Conservation (phyloP, 2,329 filamentous ascomycete species). For the Pyricularia grisea region DNA sequence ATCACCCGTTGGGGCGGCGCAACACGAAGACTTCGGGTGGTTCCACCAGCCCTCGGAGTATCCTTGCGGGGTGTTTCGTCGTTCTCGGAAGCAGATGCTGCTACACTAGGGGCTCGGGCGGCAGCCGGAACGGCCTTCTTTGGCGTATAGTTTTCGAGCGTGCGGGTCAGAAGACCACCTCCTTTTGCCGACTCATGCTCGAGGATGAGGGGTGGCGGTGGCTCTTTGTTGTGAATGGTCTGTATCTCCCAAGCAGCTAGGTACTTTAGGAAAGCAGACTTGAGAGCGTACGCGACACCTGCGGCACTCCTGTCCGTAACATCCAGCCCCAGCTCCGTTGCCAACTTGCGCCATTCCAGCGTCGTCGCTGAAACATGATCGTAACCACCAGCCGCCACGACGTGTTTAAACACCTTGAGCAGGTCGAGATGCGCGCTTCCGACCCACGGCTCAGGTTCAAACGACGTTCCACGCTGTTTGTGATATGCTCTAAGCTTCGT, state of each 20-base stretch:
- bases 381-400: conserved; percentile 72
- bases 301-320: conserved; percentile 60
- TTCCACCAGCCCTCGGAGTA: conserved; percentile 42
- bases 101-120: conserved; percentile 8
- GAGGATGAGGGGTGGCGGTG: conserved; percentile 79
- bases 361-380: conserved; percentile 77
- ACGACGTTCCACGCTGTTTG: conserved; percentile 65
- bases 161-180: conserved; percentile 68
- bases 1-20: conserved; percentile 78
- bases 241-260: conserved; percentile 81
- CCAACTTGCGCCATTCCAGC: conserved; percentile 75
- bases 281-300: conserved; percentile 77
- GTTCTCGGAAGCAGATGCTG: conserved; percentile 30
- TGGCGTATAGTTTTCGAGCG: conserved; percentile 58
- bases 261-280: conserved; percentile 84
- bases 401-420: conserved; percentile 67
- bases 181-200: conserved; percentile 83
- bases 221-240: conserved; percentile 66
- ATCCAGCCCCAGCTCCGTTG: conserved; percentile 60
- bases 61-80: conserved; percentile 53
- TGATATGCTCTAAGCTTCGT: conserved; percentile 64
- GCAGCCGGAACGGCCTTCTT: conserved; percentile 22
- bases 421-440: conserved; percentile 61
- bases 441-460: conserved; percentile 76
- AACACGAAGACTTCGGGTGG: conserved; percentile 61